A percentile compares a stretch with the other conserved stretches of the same genome.
These are phyloP conservation scores for Stagonosporopsis tanaceti DNA, from an alignment of 2,329 filamentous ascomycete genomes.

Conservation along the genomic window DNA sequence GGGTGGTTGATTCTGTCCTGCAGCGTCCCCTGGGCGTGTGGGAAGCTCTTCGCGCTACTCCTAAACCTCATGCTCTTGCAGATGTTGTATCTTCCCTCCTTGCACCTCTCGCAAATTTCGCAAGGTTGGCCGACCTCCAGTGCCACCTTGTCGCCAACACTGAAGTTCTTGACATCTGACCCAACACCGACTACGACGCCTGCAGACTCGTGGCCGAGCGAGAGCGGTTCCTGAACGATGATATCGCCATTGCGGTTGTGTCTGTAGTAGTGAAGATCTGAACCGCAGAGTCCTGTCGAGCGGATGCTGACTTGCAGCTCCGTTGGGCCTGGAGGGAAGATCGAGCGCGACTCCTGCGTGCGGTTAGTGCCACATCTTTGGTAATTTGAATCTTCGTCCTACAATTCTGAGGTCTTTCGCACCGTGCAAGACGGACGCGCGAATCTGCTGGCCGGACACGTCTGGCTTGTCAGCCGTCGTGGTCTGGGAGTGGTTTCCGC, in stretches of 20 bases:
- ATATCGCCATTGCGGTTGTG: slow-evolving; percentile 90
- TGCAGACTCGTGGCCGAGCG: slow-evolving; percentile 79
- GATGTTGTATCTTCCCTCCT: slow-evolving; percentile 67
- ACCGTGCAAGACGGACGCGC: slow-evolving; percentile 66
- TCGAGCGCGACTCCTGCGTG: slow-evolving; percentile 61
- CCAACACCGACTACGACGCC: slow-evolving; percentile 80
- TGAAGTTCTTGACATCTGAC: slow-evolving; percentile 67
- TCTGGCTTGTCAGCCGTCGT: slow-evolving; percentile 28
- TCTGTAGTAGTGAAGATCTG: slow-evolving; percentile 83
- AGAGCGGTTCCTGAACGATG: slow-evolving; percentile 80
- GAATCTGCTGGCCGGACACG: slow-evolving; percentile 49
- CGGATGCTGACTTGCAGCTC: slow-evolving; percentile 72
- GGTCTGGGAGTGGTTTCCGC: slow-evolving; percentile 23
- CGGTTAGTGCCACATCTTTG: no score
- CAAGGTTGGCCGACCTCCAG: slow-evolving; percentile 91
- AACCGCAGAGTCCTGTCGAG: slow-evolving; percentile 74
- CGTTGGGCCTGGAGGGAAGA: slow-evolving; percentile 56
- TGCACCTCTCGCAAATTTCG: slow-evolving; percentile 65
- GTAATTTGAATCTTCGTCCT: slow-evolving; percentile 27
- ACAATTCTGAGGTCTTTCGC: slow-evolving; percentile 68
- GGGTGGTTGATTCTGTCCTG: slow-evolving; percentile 70
- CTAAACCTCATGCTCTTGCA: slow-evolving; percentile 66
- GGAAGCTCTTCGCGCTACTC: slow-evolving; percentile 67
- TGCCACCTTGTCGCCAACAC: slow-evolving; percentile 83
- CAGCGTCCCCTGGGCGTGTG: slow-evolving; percentile 70